phyloP scores from a whole-genome alignment of 768 basidiomycete genomes.

The Sistotremastrum niveocremeum region DNA sequence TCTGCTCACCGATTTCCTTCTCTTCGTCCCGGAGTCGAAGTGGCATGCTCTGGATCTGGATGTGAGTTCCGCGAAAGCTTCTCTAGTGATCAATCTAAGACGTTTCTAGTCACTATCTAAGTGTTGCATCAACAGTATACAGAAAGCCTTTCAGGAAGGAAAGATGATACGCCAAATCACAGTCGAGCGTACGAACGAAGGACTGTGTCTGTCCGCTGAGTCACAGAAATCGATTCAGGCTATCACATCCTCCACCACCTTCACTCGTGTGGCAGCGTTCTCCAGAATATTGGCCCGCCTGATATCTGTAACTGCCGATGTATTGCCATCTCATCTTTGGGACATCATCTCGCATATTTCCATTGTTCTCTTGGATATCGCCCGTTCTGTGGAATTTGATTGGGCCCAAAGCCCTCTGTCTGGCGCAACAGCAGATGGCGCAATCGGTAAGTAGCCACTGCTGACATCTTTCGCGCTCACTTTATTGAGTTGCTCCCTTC shows the following conservation, averaged over 20 bases:
- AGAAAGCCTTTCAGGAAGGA: no score
- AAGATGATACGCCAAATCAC: no score
- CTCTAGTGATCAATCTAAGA: no score
- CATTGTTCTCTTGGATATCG: constrained; percentile 4
- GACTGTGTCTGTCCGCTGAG: no score
- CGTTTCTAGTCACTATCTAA: no score
- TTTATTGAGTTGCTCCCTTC: constrained; percentile 12
- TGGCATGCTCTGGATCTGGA: no score
- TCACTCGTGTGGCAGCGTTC: constrained; percentile 25
- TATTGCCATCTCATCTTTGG: constrained; percentile 11
- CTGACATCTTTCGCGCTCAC: neutral
- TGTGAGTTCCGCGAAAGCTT: no score
- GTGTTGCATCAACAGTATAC: no score
- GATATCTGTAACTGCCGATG: constrained; percentile 21
- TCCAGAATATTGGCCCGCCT: constrained; percentile 26
- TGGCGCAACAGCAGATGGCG: constrained; percentile 13
- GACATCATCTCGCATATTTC: constrained; percentile 14
- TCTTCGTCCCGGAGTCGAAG: no score
- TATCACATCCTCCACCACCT: constrained; percentile 22
- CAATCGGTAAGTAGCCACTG: constrained; percentile 13
- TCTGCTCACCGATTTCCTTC: no score
- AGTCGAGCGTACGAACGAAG: no score
- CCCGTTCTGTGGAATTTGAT: constrained; percentile 11
- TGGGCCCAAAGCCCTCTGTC: constrained; percentile 19
- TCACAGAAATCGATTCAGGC: constrained; percentile 16